Evolutionary conservation across 1,284 basidiomycete genomes (phyloP), one percentile per base, ranked within the genome.

Genomic region (Cutaneotrichosporon daszewskae): DNA sequence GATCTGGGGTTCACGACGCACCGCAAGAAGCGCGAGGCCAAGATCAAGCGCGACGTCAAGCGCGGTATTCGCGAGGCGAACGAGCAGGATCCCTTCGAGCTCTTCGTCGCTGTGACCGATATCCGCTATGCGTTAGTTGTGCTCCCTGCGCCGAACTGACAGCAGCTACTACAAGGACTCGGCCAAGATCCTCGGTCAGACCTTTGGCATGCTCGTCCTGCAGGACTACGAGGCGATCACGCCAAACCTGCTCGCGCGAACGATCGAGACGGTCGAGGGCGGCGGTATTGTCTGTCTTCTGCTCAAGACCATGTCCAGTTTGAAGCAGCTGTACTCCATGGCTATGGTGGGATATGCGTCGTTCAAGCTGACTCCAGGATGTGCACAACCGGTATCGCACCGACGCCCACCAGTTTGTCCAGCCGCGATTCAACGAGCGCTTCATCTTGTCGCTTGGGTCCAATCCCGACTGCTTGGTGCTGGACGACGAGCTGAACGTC

Each of bases 171-270:
- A 95, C 76, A 95, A 94, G 68, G 91, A 96, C 62, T 90, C 89
- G 1, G 82, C 92, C 47, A 94, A 94, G 71, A 89, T 95, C 53
- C 82, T 98, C 24, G 95, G 95, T 60, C 88, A 96, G 66, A 98
- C 95, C 0, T 97, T 87, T 70, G 94, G 94, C 34, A 98, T 98
- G 91, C 84, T 90, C 53, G 81, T 98, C 8, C 75, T 99, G 45
- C 95, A 98, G 73, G 95, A 98, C 66, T 99, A 98, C 59, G 95
- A 99, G 67, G 94, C 95, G 3, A 82, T 99, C 54, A 99, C 95
- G 1, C 95, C 95, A 23, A 99, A 99, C 73, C 74, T 97, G 45
- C 82, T 98, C 23, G 95, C 95, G 5, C 77, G 94, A 39, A 98
- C 95, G 17, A 92, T 98, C 47, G 95, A 99, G 75, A 99, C 95